Base-by-base conservation (phyloP, 2,329 filamentous ascomycete genomes). In the Chrysosporium keratinophilum region DNA sequence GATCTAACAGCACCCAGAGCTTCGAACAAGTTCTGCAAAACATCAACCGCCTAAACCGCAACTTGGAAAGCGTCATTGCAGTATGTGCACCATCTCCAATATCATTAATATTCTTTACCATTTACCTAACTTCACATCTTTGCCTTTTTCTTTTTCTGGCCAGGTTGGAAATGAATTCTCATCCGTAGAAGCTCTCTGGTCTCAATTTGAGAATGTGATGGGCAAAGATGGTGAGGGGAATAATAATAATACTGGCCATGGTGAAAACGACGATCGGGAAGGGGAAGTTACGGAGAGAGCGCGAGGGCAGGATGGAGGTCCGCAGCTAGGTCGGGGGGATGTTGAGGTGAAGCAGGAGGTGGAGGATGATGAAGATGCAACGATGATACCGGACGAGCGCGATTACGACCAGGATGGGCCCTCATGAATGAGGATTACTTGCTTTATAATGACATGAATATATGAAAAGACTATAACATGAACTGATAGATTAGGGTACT, bases 131-230 rank as follows among this genome's bases (percentile, higher is more conserved):
- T 45, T 45, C 48, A 59, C 42, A 56, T 23, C 2, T 9, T 37
- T 44, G 44, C 23, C n/a, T n/a, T n/a, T n/a, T n/a, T n/a, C n/a
- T n/a, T n/a, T 43, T 14, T 10, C 2, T 28, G 7, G 23, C 19
- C 52, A 88, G 83, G 84, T 98, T 50, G 93, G 93, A 37, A 95
- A 95, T 70, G 93, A 98, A 65, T 96, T 98, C 71, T 84, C 87
- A n/a, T 90, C 88, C 3, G 93, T 98, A 42, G 93, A 98, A 70
- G 89, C 88, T 31, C 78, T 98, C 14, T 98, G 93, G 93, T 94
- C 87, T 39, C 88, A 95, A 64, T 97, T 98, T 65, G 93, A 98
- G 73, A 87, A 84, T 61, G 90, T 97, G 62, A 97, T 96, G 90
- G 87, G 81, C 7, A 87, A 85, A 64, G 79, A 85, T 54, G 71